Conservation (phyloP, 106 monocot genomes). For the Gastrodia elata region DNA sequence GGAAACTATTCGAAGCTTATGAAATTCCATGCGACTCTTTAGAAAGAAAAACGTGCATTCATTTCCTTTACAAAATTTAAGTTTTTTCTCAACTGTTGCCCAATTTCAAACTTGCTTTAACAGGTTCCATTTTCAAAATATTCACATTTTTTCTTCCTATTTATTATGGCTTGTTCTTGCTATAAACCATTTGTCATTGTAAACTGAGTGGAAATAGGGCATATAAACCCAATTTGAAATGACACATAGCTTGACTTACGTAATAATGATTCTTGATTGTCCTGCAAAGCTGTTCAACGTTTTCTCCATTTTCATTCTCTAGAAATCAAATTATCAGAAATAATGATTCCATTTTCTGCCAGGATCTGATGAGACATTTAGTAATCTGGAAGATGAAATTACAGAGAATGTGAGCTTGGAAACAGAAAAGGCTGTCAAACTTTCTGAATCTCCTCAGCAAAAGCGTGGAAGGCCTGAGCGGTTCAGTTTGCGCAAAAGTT, state of each 20-base stretch:
- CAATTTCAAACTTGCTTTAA: no score
- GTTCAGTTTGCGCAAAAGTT: constrained; percentile 63
- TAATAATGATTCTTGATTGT: background rate
- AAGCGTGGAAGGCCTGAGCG: constrained; percentile 17
- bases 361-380: constrained; percentile 4
- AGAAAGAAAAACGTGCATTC: no score
- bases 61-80: no score
- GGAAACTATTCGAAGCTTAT: no score
- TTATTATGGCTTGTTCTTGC: background rate
- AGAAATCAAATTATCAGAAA: background rate
- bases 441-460: constrained; percentile 28
- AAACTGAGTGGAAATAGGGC: background rate
- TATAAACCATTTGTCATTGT: background rate
- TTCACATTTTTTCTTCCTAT: no score
- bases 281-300: background rate
- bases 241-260: background rate
- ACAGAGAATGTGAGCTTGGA: constrained; percentile 10
- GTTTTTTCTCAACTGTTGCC: no score
- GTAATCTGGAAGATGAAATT: constrained; percentile 9
- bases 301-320: background rate
- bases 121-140: no score
- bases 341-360: background rate
- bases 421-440: constrained; percentile 20
- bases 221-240: background rate
- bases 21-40: no score